Percentiles rank a stretch among this genome's conserved stretches.
Conservation (phyloP, 2,329 filamentous ascomycete species). For the Aureobasidium sp. region DNA sequence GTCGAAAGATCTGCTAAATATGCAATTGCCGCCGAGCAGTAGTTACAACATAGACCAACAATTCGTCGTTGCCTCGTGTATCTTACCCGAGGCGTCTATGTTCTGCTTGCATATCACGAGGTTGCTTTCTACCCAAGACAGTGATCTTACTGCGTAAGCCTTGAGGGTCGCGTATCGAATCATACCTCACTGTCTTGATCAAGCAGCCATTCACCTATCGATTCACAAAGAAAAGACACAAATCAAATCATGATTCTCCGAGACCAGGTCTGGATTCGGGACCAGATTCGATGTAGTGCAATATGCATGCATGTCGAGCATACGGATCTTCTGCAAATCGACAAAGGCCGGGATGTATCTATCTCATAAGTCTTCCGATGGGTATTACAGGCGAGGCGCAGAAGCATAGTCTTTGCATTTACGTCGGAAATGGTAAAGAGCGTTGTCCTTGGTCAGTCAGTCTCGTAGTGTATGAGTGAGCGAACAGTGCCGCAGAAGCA, state of each 20-base stretch:
- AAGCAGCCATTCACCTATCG: not conserved
- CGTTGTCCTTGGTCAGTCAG: not conserved
- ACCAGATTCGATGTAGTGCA: not conserved
- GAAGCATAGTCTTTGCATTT: not conserved
- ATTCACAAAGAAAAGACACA: not conserved
- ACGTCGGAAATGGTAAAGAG: not conserved
- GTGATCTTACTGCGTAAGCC: not conserved
- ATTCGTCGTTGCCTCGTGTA: not conserved
- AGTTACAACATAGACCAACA: not conserved
- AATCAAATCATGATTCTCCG: not conserved
- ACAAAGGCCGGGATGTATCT: not conserved
- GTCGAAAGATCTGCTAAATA: not conserved
- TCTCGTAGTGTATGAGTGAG: not conserved
- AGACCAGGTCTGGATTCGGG: not conserved
- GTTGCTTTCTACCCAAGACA: no score
- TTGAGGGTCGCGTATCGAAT: not conserved
- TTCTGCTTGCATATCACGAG: not conserved
- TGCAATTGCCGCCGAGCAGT: not conserved
- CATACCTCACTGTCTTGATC: not conserved
- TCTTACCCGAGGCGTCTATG: not conserved
- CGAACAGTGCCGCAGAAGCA: not conserved
- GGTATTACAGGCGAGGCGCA: not conserved
- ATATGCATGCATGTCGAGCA: not conserved
- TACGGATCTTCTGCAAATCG: not conserved
- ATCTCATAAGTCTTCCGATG: not conserved